Percentiles rank a stretch among this genome's conserved stretches.
Conservation (phyloP, 805 yeast species). For the Sugiyamaella smithiae region DNA sequence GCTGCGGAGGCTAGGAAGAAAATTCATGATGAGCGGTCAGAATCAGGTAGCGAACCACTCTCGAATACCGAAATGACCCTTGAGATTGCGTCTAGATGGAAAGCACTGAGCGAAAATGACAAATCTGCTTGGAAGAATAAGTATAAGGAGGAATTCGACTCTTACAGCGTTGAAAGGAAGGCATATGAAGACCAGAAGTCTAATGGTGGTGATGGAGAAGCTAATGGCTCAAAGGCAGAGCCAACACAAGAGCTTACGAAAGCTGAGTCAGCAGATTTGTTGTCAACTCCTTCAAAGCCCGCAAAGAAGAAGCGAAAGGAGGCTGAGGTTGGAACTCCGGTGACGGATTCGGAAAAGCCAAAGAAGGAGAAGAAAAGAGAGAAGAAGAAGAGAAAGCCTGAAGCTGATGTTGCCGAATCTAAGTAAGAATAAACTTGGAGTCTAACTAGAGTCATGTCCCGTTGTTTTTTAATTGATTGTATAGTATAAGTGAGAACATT, state of each 20-base stretch:
- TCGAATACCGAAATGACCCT: constrained; percentile 76
- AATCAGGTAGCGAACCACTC: constrained; percentile 57
- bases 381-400: constrained; percentile 47
- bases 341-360: constrained; percentile 4
- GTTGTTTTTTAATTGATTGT: too few species aligned
- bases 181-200: constrained; percentile 47
- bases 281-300: not conserved
- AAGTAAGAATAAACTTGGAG: not conserved
- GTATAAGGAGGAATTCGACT: constrained; percentile 43
- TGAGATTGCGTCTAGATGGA: constrained; percentile 79
- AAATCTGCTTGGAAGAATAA: constrained; percentile 67
- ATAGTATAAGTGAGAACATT: too few species aligned
- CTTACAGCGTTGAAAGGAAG: constrained; percentile 46
- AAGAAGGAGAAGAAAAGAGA: constrained; percentile 41
- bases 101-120: constrained; percentile 61
- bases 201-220: not conserved
- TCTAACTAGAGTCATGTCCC: too few species aligned
- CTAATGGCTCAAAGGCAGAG: not conserved
- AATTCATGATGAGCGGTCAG: constrained; percentile 64
- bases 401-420: constrained; percentile 21
- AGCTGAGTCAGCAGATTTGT: not conserved
- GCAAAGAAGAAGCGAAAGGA: constrained; percentile 26
- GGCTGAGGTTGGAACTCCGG: constrained; percentile 22
- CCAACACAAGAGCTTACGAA: not conserved
- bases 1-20: constrained; percentile 70